Conservation (phyloP, 192 early-diverging fungal genomes). For the Thamnidium elegans region DNA sequence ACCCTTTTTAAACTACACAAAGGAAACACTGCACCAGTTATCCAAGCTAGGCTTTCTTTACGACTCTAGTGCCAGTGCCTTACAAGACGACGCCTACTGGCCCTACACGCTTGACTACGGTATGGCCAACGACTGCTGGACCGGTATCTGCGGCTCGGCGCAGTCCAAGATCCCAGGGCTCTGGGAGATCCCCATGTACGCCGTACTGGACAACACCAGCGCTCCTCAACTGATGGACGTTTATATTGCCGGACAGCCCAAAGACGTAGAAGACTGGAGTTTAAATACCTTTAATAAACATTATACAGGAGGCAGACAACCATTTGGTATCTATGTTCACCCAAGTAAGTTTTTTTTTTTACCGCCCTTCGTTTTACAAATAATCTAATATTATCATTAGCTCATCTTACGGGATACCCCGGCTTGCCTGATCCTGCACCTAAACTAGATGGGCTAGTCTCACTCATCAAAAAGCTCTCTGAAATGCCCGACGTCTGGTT, state of each 20-base stretch:
- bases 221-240: slow-evolving; percentile 41
- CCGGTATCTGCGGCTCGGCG: slow-evolving; percentile 36
- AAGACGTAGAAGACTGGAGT: slow-evolving; percentile 31
- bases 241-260: slow-evolving; percentile 38
- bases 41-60: slow-evolving; percentile 41
- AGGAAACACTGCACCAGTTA: slow-evolving; percentile 40
- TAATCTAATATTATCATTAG: too few relatives aligned
- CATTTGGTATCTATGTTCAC: slow-evolving; percentile 45
- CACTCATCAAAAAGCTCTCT: slow-evolving; percentile 47
- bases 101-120: slow-evolving; percentile 65
- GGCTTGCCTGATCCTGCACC: slow-evolving; percentile 24
- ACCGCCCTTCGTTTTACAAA: too few relatives aligned
- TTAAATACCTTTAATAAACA: slow-evolving; percentile 32
- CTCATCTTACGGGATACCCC: slow-evolving; percentile 34
- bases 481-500: slow-evolving; percentile 60
- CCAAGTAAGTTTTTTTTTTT: slow-evolving; percentile 31
- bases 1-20: slow-evolving; percentile 53
- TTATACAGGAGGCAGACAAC: slow-evolving; percentile 41
- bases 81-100: slow-evolving; percentile 46
- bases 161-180: slow-evolving; percentile 41
- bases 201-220: slow-evolving; percentile 37
- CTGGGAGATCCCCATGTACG: slow-evolving; percentile 63
- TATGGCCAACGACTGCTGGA: slow-evolving; percentile 52
- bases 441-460: slow-evolving; percentile 28
- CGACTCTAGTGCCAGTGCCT: slow-evolving; percentile 48